Conservation (phyloP, 441 rosid species). For the Populus hybrid region DNA sequence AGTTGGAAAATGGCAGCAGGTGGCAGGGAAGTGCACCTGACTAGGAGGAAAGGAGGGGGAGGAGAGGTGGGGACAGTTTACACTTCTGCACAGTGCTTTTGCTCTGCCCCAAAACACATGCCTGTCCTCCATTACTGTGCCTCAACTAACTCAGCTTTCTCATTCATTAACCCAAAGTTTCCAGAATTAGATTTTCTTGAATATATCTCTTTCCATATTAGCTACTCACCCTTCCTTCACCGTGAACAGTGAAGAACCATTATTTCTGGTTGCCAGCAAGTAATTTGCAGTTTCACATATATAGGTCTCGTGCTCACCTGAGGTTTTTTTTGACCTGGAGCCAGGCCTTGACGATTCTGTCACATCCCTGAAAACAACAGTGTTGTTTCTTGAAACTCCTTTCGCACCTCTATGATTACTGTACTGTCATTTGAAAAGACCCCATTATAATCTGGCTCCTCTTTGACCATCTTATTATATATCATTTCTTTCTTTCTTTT, state of each 20-base stretch:
- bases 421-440: neutral
- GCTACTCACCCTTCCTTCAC: slow-evolving; percentile 7
- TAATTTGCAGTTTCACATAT: slow-evolving; percentile 10
- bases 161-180: slow-evolving; percentile 22
- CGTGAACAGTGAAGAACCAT: neutral
- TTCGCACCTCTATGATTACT: too few species aligned
- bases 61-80: slow-evolving; percentile 24
- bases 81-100: slow-evolving; percentile 12
- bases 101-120: slow-evolving; percentile 47
- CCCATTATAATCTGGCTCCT: neutral
- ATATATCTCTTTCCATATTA: slow-evolving; percentile 18
- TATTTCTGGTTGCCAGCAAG: neutral
- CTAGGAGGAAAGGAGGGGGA: slow-evolving; percentile 4
- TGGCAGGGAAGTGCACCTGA: slow-evolving; percentile 33
- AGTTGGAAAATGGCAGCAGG: slow-evolving; percentile 13
- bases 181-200: slow-evolving; percentile 3
- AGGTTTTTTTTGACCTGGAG: slow-evolving; percentile 18
- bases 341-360: neutral
- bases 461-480: neutral
- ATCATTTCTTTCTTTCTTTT: too few species aligned
- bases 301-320: slow-evolving; percentile 10
- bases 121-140: slow-evolving; percentile 20
- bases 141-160: slow-evolving; percentile 26
- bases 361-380: neutral
- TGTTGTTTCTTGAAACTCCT: neutral